Base-by-base conservation (phyloP, 495 filamentous ascomycete species). In the Bacidia rubella region DNA sequence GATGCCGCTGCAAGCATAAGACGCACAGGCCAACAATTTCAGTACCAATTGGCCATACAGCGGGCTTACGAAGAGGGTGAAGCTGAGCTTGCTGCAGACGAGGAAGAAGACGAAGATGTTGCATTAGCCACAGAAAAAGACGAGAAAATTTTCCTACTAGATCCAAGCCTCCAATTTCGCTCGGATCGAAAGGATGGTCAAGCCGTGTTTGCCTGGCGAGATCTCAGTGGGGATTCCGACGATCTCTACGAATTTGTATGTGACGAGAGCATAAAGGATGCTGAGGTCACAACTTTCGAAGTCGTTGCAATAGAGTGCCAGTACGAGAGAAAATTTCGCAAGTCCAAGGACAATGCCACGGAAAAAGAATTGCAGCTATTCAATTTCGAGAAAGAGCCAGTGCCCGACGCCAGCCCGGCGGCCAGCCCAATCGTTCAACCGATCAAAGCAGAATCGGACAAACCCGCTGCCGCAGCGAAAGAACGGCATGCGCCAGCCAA, bases 191-290 rank as follows among this genome's bases (percentile, higher is more conserved):
- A 89, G 49, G 82, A 87, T 45, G 81, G 81, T 21, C 81, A 86
- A 53, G 87, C 82, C 61, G 81, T 97, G 7, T 75, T 98, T 53
- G 89, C 89, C 40, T 98, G 92, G 92, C 81, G 87, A 43, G 92
- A 97, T 63, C 67, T 96, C 57, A 95, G 87, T 63, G 92, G 92
- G 35, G 93, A 97, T 72, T 72, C 79, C 4, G 90, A 89, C 27
- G 92, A 98, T 64, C 75, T 97, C 12, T 97, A 85, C 71, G 90
- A 98, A 66, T 97, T 97, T 60, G 84, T 97, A 56, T 97, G 90
- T 68, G 93, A 96, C 65, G 63, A 69, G 9, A 77, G 77, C 23
- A 79, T 84, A 25, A 73, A 79, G 32, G 69, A 82, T 4, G 74
- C 78, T 12, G 83, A 87, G 55, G 84, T 90, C 10, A 71, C 81